Conservation (phyloP, 2,329 filamentous ascomycete genomes). For the Phialocephala sp. region DNA sequence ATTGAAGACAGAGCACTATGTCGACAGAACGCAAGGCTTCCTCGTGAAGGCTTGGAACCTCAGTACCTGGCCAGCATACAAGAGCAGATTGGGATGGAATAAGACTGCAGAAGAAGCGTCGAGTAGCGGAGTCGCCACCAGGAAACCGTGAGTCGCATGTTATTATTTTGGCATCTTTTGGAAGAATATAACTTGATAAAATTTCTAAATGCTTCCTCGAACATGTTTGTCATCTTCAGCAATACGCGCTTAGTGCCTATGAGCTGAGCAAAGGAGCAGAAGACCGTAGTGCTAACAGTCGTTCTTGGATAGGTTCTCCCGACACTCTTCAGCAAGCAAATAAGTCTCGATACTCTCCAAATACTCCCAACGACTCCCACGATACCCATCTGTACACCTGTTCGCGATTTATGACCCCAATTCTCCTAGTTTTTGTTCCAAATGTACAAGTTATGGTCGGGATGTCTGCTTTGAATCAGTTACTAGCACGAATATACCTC, state of each 20-base stretch:
- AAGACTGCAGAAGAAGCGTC: slow-evolving; percentile 38
- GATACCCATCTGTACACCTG: too few species aligned
- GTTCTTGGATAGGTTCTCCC: slow-evolving; percentile 13
- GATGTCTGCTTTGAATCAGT: not conserved
- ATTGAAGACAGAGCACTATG: slow-evolving; percentile 70
- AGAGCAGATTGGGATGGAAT: slow-evolving; percentile 46
- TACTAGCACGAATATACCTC: not conserved
- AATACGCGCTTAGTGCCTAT: too few species aligned
- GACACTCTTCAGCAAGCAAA: slow-evolving; percentile 18
- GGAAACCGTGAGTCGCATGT: slow-evolving; percentile 39
- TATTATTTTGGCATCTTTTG: not conserved
- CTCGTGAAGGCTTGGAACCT: slow-evolving; percentile 71
- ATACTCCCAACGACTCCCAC: too few species aligned
- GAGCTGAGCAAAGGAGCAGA: too few species aligned
- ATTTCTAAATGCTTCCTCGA: not conserved
- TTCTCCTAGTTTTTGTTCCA: not conserved
- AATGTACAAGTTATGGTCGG: not conserved
- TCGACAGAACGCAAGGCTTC: slow-evolving; percentile 74
- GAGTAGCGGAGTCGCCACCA: slow-evolving; percentile 24
- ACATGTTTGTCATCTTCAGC: not conserved
- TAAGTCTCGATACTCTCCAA: not conserved
- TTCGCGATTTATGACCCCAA: not conserved
- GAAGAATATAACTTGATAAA: not conserved
- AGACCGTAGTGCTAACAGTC: not conserved
- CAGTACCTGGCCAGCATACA: slow-evolving; percentile 44